phyloP scores from a whole-genome alignment of 1,284 basidiomycete species.

The Cutaneotrichosporon arboriforme region DNA sequence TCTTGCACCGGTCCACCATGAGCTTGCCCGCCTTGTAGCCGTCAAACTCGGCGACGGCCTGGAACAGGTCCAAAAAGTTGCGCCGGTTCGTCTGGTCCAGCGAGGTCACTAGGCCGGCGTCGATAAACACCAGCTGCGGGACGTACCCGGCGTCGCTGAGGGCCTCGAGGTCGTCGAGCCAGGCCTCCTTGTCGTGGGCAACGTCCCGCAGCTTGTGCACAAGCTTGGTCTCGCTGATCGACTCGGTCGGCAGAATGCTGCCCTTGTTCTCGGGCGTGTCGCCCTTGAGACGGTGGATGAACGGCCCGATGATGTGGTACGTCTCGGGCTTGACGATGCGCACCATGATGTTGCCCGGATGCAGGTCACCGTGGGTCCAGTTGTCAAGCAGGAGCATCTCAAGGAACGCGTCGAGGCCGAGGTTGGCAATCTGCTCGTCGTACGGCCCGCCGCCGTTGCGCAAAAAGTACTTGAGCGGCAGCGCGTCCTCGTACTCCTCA shows the following conservation, averaged over 20 bases:
- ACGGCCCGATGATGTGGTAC: constrained; percentile 53
- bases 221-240: constrained; percentile 50
- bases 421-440: constrained; percentile 81
- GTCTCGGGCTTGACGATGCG: constrained; percentile 81
- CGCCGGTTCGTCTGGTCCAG: constrained; percentile 72
- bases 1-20: constrained; percentile 93
- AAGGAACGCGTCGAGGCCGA: constrained; percentile 92
- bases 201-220: constrained; percentile 63
- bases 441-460: constrained; percentile 85
- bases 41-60: constrained; percentile 91
- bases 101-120: constrained; percentile 88
- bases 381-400: constrained; percentile 98
- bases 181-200: constrained; percentile 57
- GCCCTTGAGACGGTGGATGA: constrained; percentile 36
- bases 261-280: constrained; percentile 25
- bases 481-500: constrained; percentile 88
- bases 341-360: constrained; percentile 88
- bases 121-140: constrained; percentile 93
- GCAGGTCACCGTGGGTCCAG: constrained; percentile 90
- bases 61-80: constrained; percentile 96
- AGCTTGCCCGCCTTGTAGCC: constrained; percentile 89
- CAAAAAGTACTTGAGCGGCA: constrained; percentile 85
- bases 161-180: constrained; percentile 64
- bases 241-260: constrained; percentile 20
- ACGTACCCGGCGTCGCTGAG: constrained; percentile 72